A percentile compares a stretch with the other conserved stretches of the same genome.
Evolutionary conservation across 106 monocot genomes (phyloP).

Genomic region (Platanthera guangdongensis): DNA sequence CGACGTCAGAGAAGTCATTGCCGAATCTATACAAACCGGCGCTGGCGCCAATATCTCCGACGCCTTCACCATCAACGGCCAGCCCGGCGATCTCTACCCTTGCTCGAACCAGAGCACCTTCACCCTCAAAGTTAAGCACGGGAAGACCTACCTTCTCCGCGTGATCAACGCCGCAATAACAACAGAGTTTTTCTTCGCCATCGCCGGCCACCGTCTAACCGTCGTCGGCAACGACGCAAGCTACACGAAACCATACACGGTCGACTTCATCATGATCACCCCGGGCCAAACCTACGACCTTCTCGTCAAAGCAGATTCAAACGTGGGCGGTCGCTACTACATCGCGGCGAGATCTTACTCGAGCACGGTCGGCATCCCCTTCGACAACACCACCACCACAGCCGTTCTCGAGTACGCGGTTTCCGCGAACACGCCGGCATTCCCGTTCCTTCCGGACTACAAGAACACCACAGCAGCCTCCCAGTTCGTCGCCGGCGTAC

Average conservation of each 20-base stretch:
- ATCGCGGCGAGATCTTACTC: slow-evolving; percentile 14
- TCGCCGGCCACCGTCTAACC: slow-evolving; percentile 22
- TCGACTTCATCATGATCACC: slow-evolving; percentile 11
- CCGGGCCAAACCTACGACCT: slow-evolving; percentile 26
- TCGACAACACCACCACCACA: slow-evolving; percentile 16
- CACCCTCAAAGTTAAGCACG: not conserved
- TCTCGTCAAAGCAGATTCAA: slow-evolving; percentile 9
- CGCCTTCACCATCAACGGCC: slow-evolving; percentile 44
- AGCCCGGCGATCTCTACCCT: slow-evolving; percentile 35
- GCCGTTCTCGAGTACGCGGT: slow-evolving; percentile 22
- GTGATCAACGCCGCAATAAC: slow-evolving; percentile 26
- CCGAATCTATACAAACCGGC: slow-evolving; percentile 19
- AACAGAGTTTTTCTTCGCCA: slow-evolving; percentile 29
- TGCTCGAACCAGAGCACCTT: slow-evolving; percentile 15
- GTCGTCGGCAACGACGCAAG: slow-evolving; percentile 25
- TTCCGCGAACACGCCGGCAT: not conserved
- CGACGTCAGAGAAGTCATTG: slow-evolving; percentile 24
- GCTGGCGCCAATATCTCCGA: slow-evolving; percentile 32
- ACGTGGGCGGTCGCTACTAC: slow-evolving; percentile 14
- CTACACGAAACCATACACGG: slow-evolving; percentile 25
- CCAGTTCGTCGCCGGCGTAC: slow-evolving; percentile 1
- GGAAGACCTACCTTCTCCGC: slow-evolving; percentile 24
- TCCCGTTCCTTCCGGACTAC: slow-evolving; percentile 8
- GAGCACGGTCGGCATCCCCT: slow-evolving; percentile 4
- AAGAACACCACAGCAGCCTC: slow-evolving; percentile 11